Evolutionary conservation across 257 asterid species (phyloP).

Genomic region (Solanum tacnaense): DNA sequence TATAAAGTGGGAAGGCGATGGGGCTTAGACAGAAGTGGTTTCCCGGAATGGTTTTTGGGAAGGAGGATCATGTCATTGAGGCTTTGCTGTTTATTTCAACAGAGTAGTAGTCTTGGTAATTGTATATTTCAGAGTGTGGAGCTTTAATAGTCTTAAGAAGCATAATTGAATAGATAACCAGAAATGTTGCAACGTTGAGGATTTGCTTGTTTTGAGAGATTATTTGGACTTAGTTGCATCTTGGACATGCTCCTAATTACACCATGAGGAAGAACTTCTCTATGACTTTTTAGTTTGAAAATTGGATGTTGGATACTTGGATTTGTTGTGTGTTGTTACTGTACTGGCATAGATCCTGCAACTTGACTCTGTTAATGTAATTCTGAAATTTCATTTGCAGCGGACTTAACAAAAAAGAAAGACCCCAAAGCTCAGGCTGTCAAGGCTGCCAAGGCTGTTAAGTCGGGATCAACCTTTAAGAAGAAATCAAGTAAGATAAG

Average conservation of each 20-base stretch:
- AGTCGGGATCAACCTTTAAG: slow-evolving; percentile 32
- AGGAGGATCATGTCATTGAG: background rate
- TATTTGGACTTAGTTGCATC: background rate
- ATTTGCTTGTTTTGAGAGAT: background rate
- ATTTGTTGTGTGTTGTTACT: background rate
- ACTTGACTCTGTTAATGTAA: background rate
- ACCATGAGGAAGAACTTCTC: background rate
- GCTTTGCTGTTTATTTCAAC: background rate
- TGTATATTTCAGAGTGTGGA: background rate
- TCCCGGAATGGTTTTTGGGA: background rate
- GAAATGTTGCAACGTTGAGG: background rate
- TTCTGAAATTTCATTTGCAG: slow-evolving; percentile 3
- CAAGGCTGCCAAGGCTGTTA: slow-evolving; percentile 9
- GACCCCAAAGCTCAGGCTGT: slow-evolving; percentile 49
- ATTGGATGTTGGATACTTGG: background rate
- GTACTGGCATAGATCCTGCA: background rate
- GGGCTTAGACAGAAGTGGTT: background rate
- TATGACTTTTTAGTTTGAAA: background rate
- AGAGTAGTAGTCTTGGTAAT: background rate
- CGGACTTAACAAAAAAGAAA: slow-evolving; percentile 22
- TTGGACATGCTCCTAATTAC: background rate
- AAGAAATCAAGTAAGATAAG: slow-evolving; percentile 38
- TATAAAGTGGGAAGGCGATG: background rate
- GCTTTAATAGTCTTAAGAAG: background rate
- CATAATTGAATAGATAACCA: background rate